phyloP scores from a whole-genome alignment of 2,329 filamentous ascomycete species.

The Cladosporium austrohemisphaericum region DNA sequence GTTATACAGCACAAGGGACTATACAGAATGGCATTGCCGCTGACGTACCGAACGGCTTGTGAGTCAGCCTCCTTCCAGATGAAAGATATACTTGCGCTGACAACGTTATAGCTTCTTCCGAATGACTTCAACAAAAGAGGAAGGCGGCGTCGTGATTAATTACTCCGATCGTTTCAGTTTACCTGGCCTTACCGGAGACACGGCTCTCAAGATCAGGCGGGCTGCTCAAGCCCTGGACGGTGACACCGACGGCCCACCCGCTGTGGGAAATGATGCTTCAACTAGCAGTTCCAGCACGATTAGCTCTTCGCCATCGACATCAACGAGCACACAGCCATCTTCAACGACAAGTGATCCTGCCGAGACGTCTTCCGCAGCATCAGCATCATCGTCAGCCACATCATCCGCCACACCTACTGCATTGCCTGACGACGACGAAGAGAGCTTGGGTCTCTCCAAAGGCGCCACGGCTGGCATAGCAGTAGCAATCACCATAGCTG shows the following conservation, averaged over 20 bases:
- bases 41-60: conserved; percentile 54
- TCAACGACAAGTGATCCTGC: not conserved
- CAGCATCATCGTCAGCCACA: not conserved
- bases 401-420: not conserved
- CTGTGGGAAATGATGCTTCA: conserved; percentile 28
- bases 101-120: conserved; percentile 50
- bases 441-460: not conserved
- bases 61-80: conserved; percentile 26
- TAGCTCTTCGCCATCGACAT: not conserved
- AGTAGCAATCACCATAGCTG: not conserved
- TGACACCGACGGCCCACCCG: conserved; percentile 38
- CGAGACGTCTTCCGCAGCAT: not conserved
- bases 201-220: conserved; percentile 41
- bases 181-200: conserved; percentile 59
- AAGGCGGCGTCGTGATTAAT: conserved; percentile 54
- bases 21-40: conserved; percentile 23
- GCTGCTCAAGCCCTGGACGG: conserved; percentile 35
- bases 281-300: not conserved
- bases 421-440: not conserved
- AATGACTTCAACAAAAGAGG: conserved; percentile 53
- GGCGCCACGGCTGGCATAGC: conserved; percentile 7
- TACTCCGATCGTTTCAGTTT: conserved; percentile 64
- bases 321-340: not conserved
- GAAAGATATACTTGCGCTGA: conserved; percentile 15
- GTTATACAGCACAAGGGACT: conserved; percentile 14